A percentile compares a stretch with the other conserved stretches of the same genome.
phyloP scores from a whole-genome alignment of 2,329 filamentous ascomycete genomes.

The Coniochaeta sp. region DNA sequence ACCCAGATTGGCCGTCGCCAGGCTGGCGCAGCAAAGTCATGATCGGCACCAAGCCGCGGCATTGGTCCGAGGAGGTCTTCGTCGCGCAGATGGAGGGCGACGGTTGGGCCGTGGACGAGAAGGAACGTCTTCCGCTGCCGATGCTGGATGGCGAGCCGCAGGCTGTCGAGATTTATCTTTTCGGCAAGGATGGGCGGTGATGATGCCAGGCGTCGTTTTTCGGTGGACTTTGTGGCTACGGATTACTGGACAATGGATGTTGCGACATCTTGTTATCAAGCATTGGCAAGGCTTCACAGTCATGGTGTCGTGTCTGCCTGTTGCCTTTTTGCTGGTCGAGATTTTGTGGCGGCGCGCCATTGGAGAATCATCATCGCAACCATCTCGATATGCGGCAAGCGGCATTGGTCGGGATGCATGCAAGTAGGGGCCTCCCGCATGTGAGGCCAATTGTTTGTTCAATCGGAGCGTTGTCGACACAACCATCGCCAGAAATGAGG shows the following conservation, averaged over 20 bases:
- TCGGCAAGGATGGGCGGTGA: conserved; percentile 25
- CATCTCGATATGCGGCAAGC: background rate
- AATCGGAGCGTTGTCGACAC: background rate
- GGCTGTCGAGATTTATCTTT: conserved; percentile 45
- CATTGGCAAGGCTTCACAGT: no score
- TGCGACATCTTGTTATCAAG: no score
- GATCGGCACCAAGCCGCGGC: conserved; percentile 49
- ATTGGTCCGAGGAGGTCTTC: conserved; percentile 42
- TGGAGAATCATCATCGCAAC: no score
- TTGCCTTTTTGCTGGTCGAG: background rate
- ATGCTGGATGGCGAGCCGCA: conserved; percentile 37
- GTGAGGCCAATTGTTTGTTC: background rate
- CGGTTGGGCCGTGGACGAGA: conserved; percentile 36
- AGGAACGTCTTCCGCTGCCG: conserved; percentile 35
- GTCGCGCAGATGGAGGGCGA: conserved; percentile 38
- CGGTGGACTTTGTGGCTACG: no score
- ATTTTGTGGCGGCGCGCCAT: no score
- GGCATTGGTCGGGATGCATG: background rate
- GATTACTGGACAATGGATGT: no score
- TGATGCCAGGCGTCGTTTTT: background rate
- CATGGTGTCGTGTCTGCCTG: no score
- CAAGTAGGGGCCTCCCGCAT: background rate
- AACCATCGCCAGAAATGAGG: background rate
- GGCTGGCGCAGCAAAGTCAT: conserved; percentile 33
- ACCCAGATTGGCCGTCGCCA: conserved; percentile 1